phyloP scores from a whole-genome alignment of 2,329 filamentous ascomycete species.

The Aspergillus neotritici region DNA sequence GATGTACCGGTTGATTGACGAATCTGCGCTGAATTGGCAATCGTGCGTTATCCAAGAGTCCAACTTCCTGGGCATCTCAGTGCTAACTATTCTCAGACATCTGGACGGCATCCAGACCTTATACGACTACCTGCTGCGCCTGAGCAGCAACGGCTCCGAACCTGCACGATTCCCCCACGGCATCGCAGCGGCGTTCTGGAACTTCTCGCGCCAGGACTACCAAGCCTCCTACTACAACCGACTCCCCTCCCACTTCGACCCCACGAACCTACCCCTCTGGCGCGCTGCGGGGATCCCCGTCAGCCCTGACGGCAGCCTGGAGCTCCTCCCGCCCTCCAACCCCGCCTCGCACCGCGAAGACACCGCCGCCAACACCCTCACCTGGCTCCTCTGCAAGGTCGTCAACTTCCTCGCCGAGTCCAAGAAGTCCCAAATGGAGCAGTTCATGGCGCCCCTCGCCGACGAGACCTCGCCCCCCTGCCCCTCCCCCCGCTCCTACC shows the following conservation, averaged over 20 bases:
- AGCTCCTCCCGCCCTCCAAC: slow-evolving; percentile 5
- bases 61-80: neutral
- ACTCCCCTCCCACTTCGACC: slow-evolving; percentile 52
- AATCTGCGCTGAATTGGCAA: slow-evolving; percentile 55
- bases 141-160: slow-evolving; percentile 11
- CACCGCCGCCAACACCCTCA: slow-evolving; percentile 55
- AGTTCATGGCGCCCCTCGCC: slow-evolving; percentile 28
- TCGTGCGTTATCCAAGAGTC: slow-evolving; percentile 25
- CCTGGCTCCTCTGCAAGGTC: slow-evolving; percentile 58
- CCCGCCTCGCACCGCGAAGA: slow-evolving; percentile 52
- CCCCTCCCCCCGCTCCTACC: slow-evolving; percentile 34
- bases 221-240: slow-evolving; percentile 57
- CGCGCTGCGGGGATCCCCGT: slow-evolving; percentile 55
- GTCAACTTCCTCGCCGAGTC: slow-evolving; percentile 58
- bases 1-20: slow-evolving; percentile 59
- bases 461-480: slow-evolving; percentile 39
- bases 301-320: slow-evolving; percentile 44
- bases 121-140: slow-evolving; percentile 43
- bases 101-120: slow-evolving; percentile 56
- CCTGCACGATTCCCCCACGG: slow-evolving; percentile 42
- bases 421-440: slow-evolving; percentile 44
- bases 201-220: slow-evolving; percentile 58
- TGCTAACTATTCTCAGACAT: slow-evolving; percentile 39
- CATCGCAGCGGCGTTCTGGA: slow-evolving; percentile 57
- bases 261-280: slow-evolving; percentile 55